Evolutionary conservation across 202 grass and related monocot genomes (phyloP), one percentile per base, ranked within the genome.

Genomic region (Saccharum hybrid): DNA sequence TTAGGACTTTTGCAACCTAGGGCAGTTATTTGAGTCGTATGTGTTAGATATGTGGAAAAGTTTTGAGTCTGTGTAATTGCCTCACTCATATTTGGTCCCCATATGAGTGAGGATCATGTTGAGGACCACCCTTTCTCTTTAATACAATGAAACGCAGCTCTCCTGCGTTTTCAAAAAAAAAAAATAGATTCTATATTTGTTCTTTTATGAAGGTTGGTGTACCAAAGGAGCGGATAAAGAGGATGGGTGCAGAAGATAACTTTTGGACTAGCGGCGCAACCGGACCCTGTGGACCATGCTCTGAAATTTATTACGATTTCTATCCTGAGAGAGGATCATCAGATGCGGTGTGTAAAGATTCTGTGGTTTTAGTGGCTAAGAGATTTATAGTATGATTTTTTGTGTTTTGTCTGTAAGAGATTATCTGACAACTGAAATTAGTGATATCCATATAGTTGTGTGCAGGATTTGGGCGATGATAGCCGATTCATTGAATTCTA

Each of bases 281-380:
- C 48, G 96, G 96, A 40, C 96, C 96, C 23, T 98, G 96, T 84
- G 96, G 96, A 16, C 96, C 96, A 57, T 98, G 96, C 81, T 98
- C 92, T 83, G 96, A 98, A 90, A 98, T 98, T 43, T 98, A 98
- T 88, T 98, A 92, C 52, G 96, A 98, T 89, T 98, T 98, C 57
- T 86, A 91, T 91, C 91, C 93, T 19, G 96, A 95, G 66, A 92
- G 87, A 81, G 92, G 96, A 84, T 73, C 66, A 74, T 83, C 83
- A 67, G 80, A 85, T 74, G 91, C 81, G 83, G 96, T 98, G 90
- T 78, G 92, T 88, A 85, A 87, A 83, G 11, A 81, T 81, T 82
- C 12, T 84, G 51, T 74, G 42, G 38, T 63, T 75, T 85, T 42
- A 28, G 41, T 36, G 40, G 66, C 72, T 48, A 71, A 81, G 18